Evolutionary conservation across 495 filamentous ascomycete genomes (phyloP), one percentile per base, ranked within the genome.

Genomic region (Terfezia boudieri): DNA sequence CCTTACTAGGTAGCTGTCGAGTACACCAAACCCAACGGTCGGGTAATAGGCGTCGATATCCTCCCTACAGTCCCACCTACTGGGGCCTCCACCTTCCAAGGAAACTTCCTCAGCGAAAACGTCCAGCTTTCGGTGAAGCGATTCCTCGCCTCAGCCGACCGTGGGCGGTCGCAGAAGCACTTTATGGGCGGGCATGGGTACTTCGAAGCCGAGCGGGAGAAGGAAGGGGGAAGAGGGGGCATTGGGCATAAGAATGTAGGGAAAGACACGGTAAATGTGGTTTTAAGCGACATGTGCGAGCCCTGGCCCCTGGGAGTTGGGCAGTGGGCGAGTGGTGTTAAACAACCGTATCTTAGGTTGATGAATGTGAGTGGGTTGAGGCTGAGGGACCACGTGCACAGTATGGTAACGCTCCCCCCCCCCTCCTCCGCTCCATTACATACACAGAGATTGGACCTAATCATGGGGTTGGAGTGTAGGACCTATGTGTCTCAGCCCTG

Each of bases 231-330:
- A 57, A n/a, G 54, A 57, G 11, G 5, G 49, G 49, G 23, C 9
- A 46, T 55, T 52, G 50, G 37, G 16, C 37, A 55, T 32, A 17
- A 20, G 4, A 52, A 52, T n/a, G 52, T 20, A 53, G 17, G 52
- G 52, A 37, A 53, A 50, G 14, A 51, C 22, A 51, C 26, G 63
- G 89, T 94, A 46, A 84, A 96, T 77, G 83, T 98, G 62, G 83
- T 98, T 61, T 70, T 98, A 61, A 92, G 84, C 74, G 90, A 98
- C 80, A 98, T 98, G 90, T 98, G 78, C 71, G 89, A 74, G 71
- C 88, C 90, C 84, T 94, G 86, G 86, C 68, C 74, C 59, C 81
- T 84, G 72, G 79, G 76, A 36, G 75, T 75, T 62, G 82, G 82
- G 43, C 86, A 81, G 70, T 81, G 78, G 72, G 80, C 81, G 70